phyloP scores from a whole-genome alignment of 768 basidiomycete species.

The Postia placenta region DNA sequence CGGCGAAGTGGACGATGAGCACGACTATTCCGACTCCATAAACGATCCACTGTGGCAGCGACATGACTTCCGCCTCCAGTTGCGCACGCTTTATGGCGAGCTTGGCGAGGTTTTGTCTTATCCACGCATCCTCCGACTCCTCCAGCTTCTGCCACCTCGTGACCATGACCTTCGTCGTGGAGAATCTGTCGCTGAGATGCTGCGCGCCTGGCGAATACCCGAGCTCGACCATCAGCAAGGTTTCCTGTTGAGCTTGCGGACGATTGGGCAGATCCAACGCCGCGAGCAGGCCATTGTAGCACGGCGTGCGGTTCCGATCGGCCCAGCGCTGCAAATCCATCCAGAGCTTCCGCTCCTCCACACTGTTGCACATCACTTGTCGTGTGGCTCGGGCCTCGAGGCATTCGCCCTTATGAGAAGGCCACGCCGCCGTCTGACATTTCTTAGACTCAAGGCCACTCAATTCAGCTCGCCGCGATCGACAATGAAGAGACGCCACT shows the following conservation, averaged over 20 bases:
- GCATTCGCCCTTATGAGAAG: background rate
- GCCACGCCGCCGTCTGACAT: conserved; percentile 1
- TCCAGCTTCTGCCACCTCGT: no score
- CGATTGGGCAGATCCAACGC: background rate
- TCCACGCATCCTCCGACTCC: no score
- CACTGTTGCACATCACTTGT: background rate
- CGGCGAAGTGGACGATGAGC: background rate
- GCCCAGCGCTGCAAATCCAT: background rate
- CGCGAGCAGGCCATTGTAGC: background rate
- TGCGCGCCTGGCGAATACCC: background rate
- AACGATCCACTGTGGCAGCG: background rate
- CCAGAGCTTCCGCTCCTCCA: background rate
- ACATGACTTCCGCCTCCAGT: background rate
- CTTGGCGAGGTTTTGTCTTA: background rate
- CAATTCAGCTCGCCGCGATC: no score
- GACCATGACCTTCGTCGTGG: no score
- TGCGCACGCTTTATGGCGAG: background rate
- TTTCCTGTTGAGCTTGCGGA: background rate
- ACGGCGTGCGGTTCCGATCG: background rate
- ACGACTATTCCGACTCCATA: background rate
- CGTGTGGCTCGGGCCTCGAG: background rate
- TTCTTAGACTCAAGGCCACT: no score
- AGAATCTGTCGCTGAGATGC: no score
- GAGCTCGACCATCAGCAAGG: background rate
- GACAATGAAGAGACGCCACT: no score